Evolutionary conservation across 169 alveolate genomes (phyloP).

Genomic region (Gregarina niphandrodes): DNA sequence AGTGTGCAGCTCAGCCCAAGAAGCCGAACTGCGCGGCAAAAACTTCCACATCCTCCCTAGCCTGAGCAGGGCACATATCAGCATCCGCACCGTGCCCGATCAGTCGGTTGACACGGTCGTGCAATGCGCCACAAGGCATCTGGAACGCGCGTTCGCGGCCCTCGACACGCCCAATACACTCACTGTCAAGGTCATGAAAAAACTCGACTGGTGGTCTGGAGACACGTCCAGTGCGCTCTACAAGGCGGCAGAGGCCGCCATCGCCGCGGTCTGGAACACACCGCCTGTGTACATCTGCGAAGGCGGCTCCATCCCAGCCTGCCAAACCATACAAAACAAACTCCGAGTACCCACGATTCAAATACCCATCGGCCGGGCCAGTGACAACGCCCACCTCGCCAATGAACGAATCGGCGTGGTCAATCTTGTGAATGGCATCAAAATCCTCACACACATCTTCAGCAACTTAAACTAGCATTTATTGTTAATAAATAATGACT

Average conservation of each 20-base stretch:
- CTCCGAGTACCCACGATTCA: conserved; percentile 10
- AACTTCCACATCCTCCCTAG: conserved; percentile 11
- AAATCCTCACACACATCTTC: too few relatives aligned
- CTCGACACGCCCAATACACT: not conserved
- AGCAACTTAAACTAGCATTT: too few relatives aligned
- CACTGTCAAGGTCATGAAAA: not conserved
- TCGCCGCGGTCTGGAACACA: conserved; percentile 9
- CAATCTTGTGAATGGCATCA: too few relatives aligned
- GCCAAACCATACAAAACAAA: not conserved
- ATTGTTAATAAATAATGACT: too few relatives aligned
- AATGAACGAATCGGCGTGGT: conserved; percentile 13
- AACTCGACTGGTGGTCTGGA: not conserved
- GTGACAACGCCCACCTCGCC: conserved; percentile 19
- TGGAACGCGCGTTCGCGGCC: not conserved
- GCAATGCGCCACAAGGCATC: not conserved
- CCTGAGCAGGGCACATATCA: conserved; percentile 5
- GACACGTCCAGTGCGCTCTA: not conserved
- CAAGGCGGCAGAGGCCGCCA: not conserved
- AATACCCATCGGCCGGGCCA: conserved; percentile 19
- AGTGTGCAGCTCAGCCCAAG: conserved; percentile 4
- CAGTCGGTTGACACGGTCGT: conserved; percentile 5
- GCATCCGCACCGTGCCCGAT: conserved; percentile 14
- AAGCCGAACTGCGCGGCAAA: conserved; percentile 4
- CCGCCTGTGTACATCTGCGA: conserved; percentile 13
- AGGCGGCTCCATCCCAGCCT: conserved; percentile 23